phyloP scores from a whole-genome alignment of 495 filamentous ascomycete species.

The Echria macrotheca region DNA sequence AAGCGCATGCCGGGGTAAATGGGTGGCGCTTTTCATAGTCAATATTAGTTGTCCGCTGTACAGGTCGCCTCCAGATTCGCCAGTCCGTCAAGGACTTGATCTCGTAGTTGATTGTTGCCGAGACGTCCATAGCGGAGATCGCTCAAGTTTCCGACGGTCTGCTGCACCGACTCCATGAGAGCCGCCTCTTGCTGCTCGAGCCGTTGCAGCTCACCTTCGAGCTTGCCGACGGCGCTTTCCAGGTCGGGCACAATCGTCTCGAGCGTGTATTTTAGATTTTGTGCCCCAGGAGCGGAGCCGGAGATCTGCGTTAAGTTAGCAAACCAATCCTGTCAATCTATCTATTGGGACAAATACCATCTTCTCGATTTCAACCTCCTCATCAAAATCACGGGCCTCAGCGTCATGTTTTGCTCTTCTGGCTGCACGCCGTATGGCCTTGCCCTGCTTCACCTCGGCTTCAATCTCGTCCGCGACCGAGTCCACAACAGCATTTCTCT shows the following conservation, averaged over 20 bases:
- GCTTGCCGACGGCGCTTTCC: slow-evolving; percentile 55
- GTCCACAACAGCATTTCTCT: slow-evolving; percentile 64
- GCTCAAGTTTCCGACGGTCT: slow-evolving; percentile 65
- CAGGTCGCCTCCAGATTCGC: slow-evolving; percentile 59
- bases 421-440: slow-evolving; percentile 56
- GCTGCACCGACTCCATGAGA: slow-evolving; percentile 55
- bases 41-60: slow-evolving; percentile 36
- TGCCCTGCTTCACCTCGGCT: slow-evolving; percentile 57
- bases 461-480: slow-evolving; percentile 63
- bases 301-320: slow-evolving; percentile 61
- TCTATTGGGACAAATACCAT: slow-evolving; percentile 40
- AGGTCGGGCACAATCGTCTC: slow-evolving; percentile 61
- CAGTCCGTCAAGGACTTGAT: slow-evolving; percentile 60
- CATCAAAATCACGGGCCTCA: slow-evolving; percentile 52
- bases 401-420: slow-evolving; percentile 48
- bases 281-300: slow-evolving; percentile 45
- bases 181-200: slow-evolving; percentile 59
- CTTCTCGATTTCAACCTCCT: slow-evolving; percentile 65
- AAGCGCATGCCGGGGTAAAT: slow-evolving; percentile 9
- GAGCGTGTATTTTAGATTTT: slow-evolving; percentile 51
- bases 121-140: slow-evolving; percentile 79
- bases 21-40: slow-evolving; percentile 4
- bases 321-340: background rate
- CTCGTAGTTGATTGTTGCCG: slow-evolving; percentile 51
- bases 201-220: slow-evolving; percentile 60